Evolutionary conservation across 192 early-diverging fungal species (phyloP), one percentile per base, ranked within the genome.

Genomic region (Mortierella alpina): DNA sequence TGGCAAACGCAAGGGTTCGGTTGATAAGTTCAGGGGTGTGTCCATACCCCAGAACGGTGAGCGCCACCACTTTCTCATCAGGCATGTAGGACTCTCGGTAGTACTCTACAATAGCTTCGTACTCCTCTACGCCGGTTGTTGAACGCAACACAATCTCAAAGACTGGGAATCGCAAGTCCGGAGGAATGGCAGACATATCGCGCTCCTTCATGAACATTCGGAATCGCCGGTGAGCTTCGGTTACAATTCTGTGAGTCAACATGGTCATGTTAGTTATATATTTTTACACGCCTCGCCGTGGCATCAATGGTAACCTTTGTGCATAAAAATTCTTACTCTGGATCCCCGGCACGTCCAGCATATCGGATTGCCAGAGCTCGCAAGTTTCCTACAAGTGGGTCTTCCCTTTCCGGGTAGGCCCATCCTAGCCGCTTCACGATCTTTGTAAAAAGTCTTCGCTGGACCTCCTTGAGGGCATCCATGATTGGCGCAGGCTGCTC

Each of bases 151-250:
- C 91, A 58, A 89, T 90, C 55, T 83, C 83, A 73, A 89, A 93
- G 1, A 93, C 91, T 18, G 89, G 75, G 39, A 76, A 84, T 6
- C 88, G 85, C 54, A 92, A 74, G 77, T 93, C 90, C 18, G 91
- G 85, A 31, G 91, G 87, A n/a, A 93, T 63, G 0, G 91, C 89
- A 85, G 86, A 49, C 15, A 67, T 59, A 14, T 86, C 70, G 23
- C 84, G 87, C 75, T 82, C 83, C 6, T 63, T 70, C 74, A 92
- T 94, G 69, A 89, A 91, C 5, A 68, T 75, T 56, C 83, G 59
- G 84, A 99, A 96, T 14, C 93, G 88, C 17, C 84, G 82, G 63
- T 86, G 82, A 31, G 93, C 90, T 75, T 94, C 93, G 13, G 72
- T 74, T 13, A 95, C 72, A 46, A 90, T 89, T 71, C 90, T 93